Conservation (phyloP, 2,329 filamentous ascomycete genomes). For the Colletotrichum orbiculare region DNA sequence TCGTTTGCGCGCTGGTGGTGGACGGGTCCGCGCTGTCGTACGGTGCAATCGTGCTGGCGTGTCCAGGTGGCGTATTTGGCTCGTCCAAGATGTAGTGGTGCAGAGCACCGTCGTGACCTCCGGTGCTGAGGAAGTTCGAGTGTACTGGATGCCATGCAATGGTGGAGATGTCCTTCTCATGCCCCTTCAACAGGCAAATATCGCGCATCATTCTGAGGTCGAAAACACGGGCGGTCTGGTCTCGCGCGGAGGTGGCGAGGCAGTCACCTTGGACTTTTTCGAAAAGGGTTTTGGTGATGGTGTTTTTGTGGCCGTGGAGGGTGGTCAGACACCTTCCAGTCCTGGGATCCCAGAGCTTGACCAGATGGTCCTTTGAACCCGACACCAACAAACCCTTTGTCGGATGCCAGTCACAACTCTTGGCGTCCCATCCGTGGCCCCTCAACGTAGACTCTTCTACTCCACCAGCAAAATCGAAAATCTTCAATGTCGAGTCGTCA, state of each 20-base stretch:
- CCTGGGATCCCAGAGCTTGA: slow-evolving; percentile 98
- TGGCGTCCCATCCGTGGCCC: slow-evolving; percentile 98
- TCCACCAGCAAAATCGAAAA: slow-evolving; percentile 94
- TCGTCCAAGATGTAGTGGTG: slow-evolving; percentile 97
- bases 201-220: slow-evolving; percentile 99
- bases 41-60: slow-evolving; percentile 77
- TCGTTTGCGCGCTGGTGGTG: slow-evolving; percentile 86
- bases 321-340: slow-evolving; percentile 91
- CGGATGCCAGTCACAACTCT: slow-evolving; percentile 97
- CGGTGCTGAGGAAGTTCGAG: slow-evolving; percentile 87
- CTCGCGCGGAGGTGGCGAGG: slow-evolving; percentile 90
- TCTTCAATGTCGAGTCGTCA: slow-evolving; percentile 92
- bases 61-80: slow-evolving; percentile 83
- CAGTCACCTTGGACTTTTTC: slow-evolving; percentile 86
- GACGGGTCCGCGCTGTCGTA: slow-evolving; percentile 86
- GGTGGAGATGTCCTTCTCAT: slow-evolving; percentile 96
- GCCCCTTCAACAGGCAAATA: slow-evolving; percentile 90
- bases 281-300: slow-evolving; percentile 91
- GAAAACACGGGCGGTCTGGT: slow-evolving; percentile 92
- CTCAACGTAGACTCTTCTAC: slow-evolving; percentile 84
- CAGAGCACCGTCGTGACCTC: slow-evolving; percentile 88
- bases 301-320: slow-evolving; percentile 96
- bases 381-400: slow-evolving; percentile 94
- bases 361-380: slow-evolving; percentile 95
- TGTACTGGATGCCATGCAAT: slow-evolving; percentile 95